Evolutionary conservation across 768 basidiomycete genomes (phyloP).

Genomic region (Megacollybia marginata): DNA sequence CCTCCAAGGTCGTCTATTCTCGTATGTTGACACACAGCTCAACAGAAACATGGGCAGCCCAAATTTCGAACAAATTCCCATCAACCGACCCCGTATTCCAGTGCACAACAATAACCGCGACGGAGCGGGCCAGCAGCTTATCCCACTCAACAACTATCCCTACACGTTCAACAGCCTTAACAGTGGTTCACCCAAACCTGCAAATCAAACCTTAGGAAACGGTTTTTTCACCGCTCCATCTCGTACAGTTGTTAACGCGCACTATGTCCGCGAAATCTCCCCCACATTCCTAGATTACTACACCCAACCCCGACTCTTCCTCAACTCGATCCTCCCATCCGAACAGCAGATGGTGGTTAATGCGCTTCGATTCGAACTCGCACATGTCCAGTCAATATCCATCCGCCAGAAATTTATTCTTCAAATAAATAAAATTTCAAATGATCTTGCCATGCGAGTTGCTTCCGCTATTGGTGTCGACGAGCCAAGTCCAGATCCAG

Average conservation of each 20-base stretch:
- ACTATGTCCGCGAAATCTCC: no score
- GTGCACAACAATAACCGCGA: conserved; percentile 1
- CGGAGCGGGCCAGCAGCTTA: neutral
- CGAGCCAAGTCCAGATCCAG: neutral
- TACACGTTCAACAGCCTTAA: neutral
- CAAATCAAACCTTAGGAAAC: no score
- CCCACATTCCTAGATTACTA: no score
- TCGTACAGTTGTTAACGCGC: no score
- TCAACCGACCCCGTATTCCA: neutral
- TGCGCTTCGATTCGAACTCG: neutral
- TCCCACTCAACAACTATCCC: neutral
- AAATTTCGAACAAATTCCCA: neutral
- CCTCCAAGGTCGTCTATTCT: neutral
- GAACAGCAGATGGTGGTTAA: conserved; percentile 1
- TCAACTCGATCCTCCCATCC: neutral
- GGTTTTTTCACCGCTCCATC: no score
- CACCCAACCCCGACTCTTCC: neutral
- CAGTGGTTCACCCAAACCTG: neutral
- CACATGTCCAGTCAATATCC: neutral
- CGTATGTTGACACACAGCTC: neutral
- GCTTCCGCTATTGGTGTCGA: neutral
- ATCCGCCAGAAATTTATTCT: neutral
- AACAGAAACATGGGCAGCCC: neutral
- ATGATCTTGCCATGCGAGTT: neutral
- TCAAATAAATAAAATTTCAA: neutral